Conservation (phyloP, 768 basidiomycete genomes). For the Tulasnella sp. region DNA sequence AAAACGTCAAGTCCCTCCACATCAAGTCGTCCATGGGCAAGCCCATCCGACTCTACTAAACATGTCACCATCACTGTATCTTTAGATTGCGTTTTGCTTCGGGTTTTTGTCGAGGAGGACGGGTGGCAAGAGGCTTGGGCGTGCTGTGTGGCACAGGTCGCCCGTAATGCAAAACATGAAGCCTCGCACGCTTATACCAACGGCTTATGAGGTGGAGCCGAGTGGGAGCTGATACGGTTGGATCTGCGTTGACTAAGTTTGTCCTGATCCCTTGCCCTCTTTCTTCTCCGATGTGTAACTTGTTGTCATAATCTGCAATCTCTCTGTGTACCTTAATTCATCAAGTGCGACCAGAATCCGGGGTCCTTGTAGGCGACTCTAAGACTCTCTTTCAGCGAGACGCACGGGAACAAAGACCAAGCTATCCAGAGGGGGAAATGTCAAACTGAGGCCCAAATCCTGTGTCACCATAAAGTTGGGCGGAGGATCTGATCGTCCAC, state of each 20-base stretch:
- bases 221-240: conserved; percentile 80
- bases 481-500: no score
- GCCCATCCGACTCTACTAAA: conserved; percentile 88
- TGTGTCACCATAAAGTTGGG: no score
- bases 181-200: conserved; percentile 99
- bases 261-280: neutral
- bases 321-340: neutral
- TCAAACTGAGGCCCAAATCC: no score
- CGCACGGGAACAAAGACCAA: no score
- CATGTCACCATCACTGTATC: conserved; percentile 4
- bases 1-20: conserved; percentile 98
- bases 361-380: no score
- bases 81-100: conserved; percentile 17
- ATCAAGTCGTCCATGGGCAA: conserved; percentile 99
- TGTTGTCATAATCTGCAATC: conserved; percentile 1
- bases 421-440: no score
- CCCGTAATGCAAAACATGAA: conserved; percentile 85
- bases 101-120: conserved; percentile 32
- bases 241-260: neutral
- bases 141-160: conserved; percentile 32
- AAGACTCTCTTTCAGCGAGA: no score
- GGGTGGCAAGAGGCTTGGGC: conserved; percentile 31
- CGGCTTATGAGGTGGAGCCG: conserved; percentile 65
- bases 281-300: neutral
- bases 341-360: neutral